Evolutionary conservation across 441 rosid genomes (phyloP).

Genomic region (Eutrema salsugineum): DNA sequence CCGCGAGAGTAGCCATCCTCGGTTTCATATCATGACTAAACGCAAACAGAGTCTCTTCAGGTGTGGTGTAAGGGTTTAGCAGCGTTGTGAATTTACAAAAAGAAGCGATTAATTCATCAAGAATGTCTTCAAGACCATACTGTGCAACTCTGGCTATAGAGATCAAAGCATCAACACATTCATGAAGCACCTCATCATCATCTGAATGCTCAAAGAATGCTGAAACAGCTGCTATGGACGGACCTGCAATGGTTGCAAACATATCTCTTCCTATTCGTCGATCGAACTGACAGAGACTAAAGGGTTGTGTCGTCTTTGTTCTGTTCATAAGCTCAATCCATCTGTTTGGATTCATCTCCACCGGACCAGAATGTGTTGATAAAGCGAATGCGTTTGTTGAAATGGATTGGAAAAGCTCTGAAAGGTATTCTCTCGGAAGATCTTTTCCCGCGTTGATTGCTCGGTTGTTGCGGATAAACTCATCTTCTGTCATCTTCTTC

Average conservation of each 20-base stretch:
- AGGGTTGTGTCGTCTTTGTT: slow-evolving; percentile 47
- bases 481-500: slow-evolving; percentile 97
- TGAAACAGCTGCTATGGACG: slow-evolving; percentile 74
- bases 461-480: slow-evolving; percentile 82
- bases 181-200: slow-evolving; percentile 86
- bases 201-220: slow-evolving; percentile 88
- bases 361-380: slow-evolving; percentile 46
- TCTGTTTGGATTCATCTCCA: slow-evolving; percentile 69
- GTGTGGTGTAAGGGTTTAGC: slow-evolving; percentile 82
- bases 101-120: slow-evolving; percentile 79
- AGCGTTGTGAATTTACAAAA: slow-evolving; percentile 82
- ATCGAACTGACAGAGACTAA: slow-evolving; percentile 53
- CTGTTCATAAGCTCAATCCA: slow-evolving; percentile 78
- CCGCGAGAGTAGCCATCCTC: slow-evolving; percentile 87
- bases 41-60: slow-evolving; percentile 80
- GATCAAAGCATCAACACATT: slow-evolving; percentile 78
- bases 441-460: slow-evolving; percentile 85
- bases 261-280: slow-evolving; percentile 73
- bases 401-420: slow-evolving; percentile 80
- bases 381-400: slow-evolving; percentile 54
- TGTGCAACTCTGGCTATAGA: slow-evolving; percentile 82
- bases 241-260: slow-evolving; percentile 89
- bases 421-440: slow-evolving; percentile 86
- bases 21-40: slow-evolving; percentile 88
- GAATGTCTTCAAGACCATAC: slow-evolving; percentile 71